These are phyloP conservation scores for Huiozyma sinensis DNA, from an alignment of 805 yeast genomes.

Conservation along the genomic window DNA sequence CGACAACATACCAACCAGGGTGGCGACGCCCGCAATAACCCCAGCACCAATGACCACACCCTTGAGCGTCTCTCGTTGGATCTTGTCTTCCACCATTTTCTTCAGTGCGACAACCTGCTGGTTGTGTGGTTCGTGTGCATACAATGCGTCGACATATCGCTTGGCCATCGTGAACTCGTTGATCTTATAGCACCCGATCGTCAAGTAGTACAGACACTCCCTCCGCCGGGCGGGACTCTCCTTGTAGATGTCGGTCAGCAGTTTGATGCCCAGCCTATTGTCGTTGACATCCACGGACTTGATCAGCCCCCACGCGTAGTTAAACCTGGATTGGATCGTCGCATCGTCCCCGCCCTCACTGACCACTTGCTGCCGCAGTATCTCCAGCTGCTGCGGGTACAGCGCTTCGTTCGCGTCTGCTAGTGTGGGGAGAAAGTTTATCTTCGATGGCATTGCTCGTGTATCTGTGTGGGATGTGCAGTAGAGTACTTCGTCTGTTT, in stretches of 20 bases:
- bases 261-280: slow-evolving; percentile 69
- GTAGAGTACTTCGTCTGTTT: no score
- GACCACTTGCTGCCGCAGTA: slow-evolving; percentile 65
- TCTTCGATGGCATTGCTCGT: slow-evolving; percentile 7
- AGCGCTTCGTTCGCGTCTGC: slow-evolving; percentile 35
- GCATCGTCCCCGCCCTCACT: slow-evolving; percentile 68
- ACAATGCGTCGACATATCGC: slow-evolving; percentile 68
- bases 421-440: slow-evolving; percentile 22
- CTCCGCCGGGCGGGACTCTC: slow-evolving; percentile 75
- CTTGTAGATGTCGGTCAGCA: slow-evolving; percentile 58
- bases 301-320: slow-evolving; percentile 92
- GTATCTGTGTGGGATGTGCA: background rate
- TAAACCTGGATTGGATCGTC: slow-evolving; percentile 76
- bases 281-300: slow-evolving; percentile 54
- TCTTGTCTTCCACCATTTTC: slow-evolving; percentile 68
- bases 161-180: slow-evolving; percentile 83
- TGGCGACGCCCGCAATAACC: slow-evolving; percentile 73
- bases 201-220: slow-evolving; percentile 79
- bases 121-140: slow-evolving; percentile 76
- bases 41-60: slow-evolving; percentile 87
- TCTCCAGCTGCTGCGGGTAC: slow-evolving; percentile 61
- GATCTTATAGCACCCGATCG: slow-evolving; percentile 78
- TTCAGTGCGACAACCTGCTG: slow-evolving; percentile 64
- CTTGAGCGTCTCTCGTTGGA: slow-evolving; percentile 77
- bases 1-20: slow-evolving; percentile 27